Percentiles rank a stretch among this genome's conserved stretches.
These are phyloP conservation scores for Kalanchoe fedtschenkoi DNA, from an alignment of 164 flowering plant species.

Conservation along the genomic window DNA sequence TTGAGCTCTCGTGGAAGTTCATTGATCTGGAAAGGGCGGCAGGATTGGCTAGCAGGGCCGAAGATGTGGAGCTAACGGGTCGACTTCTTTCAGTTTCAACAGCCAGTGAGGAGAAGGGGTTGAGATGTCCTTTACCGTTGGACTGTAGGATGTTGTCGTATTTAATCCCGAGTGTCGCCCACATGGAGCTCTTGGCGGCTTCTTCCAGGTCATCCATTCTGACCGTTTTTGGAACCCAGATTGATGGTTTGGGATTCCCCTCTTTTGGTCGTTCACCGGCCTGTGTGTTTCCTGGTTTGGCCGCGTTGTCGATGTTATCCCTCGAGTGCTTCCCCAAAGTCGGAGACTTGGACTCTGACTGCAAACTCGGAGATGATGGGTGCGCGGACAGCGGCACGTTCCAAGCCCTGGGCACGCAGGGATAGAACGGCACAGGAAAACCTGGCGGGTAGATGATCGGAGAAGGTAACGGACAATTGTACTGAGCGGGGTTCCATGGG, in stretches of 20 bases:
- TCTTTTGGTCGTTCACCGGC: conserved; percentile 9
- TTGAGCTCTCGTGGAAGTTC: conserved; percentile 44
- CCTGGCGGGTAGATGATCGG: conserved; percentile 19
- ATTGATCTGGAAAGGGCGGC: conserved; percentile 48
- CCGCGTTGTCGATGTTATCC: conserved; percentile 17
- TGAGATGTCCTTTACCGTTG: conserved; percentile 18
- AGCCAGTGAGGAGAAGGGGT: conserved; percentile 19
- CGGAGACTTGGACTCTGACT: conserved; percentile 13
- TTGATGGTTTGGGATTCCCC: conserved; percentile 10
- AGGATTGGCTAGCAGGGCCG: conserved; percentile 41
- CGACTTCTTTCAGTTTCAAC: conserved; percentile 11
- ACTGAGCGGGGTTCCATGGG: conserved; percentile 16
- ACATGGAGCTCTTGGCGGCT: conserved; percentile 50
- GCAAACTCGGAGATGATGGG: conserved; percentile 7
- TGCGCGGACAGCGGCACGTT: conserved; percentile 11
- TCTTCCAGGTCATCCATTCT: conserved; percentile 37
- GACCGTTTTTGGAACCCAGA: conserved; percentile 35
- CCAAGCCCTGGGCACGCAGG: conserved; percentile 22
- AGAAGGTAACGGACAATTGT: conserved; percentile 15
- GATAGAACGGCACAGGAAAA: conserved; percentile 25
- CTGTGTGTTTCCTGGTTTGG: conserved; percentile 9
- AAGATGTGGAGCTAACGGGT: conserved; percentile 12
- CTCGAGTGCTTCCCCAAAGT: conserved; percentile 40
- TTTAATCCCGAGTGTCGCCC: conserved; percentile 34
- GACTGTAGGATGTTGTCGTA: too few species aligned